A percentile compares a stretch with the other conserved stretches of the same genome.
Conservation (phyloP, 495 filamentous ascomycete genomes). For the Podospora anserina region DNA sequence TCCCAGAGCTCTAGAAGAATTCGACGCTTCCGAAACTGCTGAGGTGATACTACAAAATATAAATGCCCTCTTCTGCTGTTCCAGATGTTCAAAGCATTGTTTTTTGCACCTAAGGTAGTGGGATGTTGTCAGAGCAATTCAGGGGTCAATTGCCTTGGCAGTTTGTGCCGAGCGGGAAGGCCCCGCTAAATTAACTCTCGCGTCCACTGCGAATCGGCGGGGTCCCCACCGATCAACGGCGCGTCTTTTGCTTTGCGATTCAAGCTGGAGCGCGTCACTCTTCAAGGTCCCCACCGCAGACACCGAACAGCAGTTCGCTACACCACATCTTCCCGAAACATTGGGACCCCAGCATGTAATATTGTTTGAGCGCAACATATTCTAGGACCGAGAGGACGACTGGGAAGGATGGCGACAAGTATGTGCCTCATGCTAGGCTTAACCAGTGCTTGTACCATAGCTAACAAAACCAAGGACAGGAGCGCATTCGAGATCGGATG, state of each 20-base stretch:
- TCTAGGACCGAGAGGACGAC: background rate
- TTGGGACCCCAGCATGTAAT: background rate
- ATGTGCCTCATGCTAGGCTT: background rate
- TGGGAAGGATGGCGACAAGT: conserved; percentile 9
- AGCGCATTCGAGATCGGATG: conserved; percentile 13
- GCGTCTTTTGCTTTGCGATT: conserved; percentile 9
- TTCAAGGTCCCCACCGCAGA: background rate
- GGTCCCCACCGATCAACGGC: background rate
- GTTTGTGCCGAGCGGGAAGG: background rate
- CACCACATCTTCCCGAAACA: background rate
- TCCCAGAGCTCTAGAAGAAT: too few species aligned
- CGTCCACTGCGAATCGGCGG: background rate
- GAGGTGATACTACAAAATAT: too few species aligned
- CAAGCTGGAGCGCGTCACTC: conserved; percentile 5
- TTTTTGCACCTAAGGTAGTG: background rate
- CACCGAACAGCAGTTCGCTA: background rate
- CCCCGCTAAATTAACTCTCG: conserved; percentile 7
- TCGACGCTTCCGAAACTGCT: too few species aligned
- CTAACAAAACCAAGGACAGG: conserved; percentile 1
- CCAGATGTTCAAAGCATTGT: too few species aligned
- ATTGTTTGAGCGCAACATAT: background rate
- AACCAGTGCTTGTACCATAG: background rate
- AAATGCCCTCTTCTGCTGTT: too few species aligned
- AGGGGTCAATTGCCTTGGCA: background rate
- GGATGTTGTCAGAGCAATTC: background rate